Evolutionary conservation across 2,329 filamentous ascomycete genomes (phyloP), one percentile per base, ranked within the genome.

Genomic region (Tolypocladium amazonense): DNA sequence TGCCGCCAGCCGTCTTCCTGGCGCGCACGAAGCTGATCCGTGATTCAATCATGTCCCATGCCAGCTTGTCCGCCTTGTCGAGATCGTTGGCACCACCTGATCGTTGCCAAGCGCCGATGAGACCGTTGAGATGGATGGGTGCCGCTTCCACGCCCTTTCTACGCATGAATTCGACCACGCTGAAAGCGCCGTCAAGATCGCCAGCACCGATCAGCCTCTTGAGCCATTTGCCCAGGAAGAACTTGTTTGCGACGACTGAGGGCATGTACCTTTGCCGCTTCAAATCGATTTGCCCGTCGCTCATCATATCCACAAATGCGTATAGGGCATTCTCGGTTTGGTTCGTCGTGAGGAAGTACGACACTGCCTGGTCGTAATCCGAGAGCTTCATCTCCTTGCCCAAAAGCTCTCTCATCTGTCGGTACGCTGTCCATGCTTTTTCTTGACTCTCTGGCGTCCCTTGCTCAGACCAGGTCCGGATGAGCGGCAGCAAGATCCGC

Each of bases 241-340:
- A 93, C 63, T 88, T 86, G 71, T 95, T 94, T 56, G 76, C 77
- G 45, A 85, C 72, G 11, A 76, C 73, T 0, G 76, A 75, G 1
- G 82, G 81, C 59, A 84, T 72, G 23, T 70, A 66, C 57, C 73
- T 72, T 60, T 72, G 70, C 60, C 75, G 75, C 57, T 74, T 75
- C 56, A 83, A 67, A 60, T 83, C 77, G 58, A 84, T 71, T 53
- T 77, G 70, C 6, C 81, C 81, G 4, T 83, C 81, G 60, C 85
- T 83, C 85, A 96, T 92, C 91, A 96, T 95, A 70, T 96, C 90
- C 65, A 88, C 89, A 71, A 96, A 96, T 0, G 90, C 84, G 58
- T 85, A 83, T 59, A 93, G 79, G 0, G 89, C 90, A 61, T 86
- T 80, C 61, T 88, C 82, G 7, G 84, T 78, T 61, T 86, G 79